Percentiles rank a stretch among this genome's conserved stretches.
phyloP scores from a whole-genome alignment of 441 rosid genomes.

The Eruca vesicaria region DNA sequence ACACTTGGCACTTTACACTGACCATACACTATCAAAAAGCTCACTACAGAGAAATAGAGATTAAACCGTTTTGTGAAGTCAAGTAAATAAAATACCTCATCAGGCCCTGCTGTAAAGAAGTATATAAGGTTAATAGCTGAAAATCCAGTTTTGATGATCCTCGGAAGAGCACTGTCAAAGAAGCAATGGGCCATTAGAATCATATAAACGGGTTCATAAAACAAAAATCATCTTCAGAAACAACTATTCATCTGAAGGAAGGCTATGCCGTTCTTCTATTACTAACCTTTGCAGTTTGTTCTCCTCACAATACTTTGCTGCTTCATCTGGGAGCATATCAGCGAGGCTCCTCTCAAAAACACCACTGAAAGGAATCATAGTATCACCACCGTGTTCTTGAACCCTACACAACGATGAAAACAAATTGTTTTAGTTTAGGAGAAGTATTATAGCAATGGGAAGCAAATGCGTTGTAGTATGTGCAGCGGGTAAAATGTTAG shows the following conservation, averaged over 20 bases:
- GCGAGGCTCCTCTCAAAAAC: slow-evolving; percentile 75
- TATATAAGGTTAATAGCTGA: slow-evolving; percentile 94
- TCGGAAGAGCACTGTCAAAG: slow-evolving; percentile 79
- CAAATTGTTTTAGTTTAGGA: background rate
- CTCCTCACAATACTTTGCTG: slow-evolving; percentile 89
- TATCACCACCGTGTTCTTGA: slow-evolving; percentile 93
- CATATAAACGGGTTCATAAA: background rate
- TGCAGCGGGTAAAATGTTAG: background rate
- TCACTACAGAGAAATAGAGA: background rate
- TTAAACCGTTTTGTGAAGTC: background rate
- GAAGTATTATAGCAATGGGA: background rate
- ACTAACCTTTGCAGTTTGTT: slow-evolving; percentile 94
- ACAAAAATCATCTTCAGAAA: background rate
- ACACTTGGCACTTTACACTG: background rate
- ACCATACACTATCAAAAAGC: background rate
- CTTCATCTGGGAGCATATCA: slow-evolving; percentile 79
- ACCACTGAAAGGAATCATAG: slow-evolving; percentile 94
- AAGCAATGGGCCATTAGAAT: slow-evolving; percentile 11
- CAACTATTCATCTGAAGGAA: slow-evolving; percentile 2
- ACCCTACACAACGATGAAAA: slow-evolving; percentile 55
- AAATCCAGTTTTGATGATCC: slow-evolving; percentile 97
- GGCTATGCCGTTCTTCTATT: background rate
- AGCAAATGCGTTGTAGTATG: background rate
- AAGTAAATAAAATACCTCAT: slow-evolving; percentile 62
- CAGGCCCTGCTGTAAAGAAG: slow-evolving; percentile 97